These are phyloP conservation scores for Geranium rotundifolium DNA, from an alignment of 345 rosid species.

Conservation along the genomic window DNA sequence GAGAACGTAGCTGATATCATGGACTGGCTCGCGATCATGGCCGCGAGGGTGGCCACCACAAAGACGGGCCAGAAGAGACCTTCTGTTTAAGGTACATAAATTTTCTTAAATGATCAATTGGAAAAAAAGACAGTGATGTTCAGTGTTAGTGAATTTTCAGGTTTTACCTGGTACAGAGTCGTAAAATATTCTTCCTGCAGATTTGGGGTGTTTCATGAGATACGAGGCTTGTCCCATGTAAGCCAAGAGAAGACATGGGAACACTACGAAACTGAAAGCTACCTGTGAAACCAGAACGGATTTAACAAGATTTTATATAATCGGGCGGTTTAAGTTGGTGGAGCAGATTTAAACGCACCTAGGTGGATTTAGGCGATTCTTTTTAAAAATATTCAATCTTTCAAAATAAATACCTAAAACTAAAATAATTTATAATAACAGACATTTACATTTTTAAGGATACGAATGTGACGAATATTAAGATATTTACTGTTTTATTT, in stretches of 20 bases:
- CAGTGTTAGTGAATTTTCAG: neutral
- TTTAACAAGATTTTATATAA: too few species aligned
- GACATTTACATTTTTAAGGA: too few species aligned
- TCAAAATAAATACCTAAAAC: too few species aligned
- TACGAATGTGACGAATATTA: too few species aligned
- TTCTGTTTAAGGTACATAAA: conserved; percentile 26
- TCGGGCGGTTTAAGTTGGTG: too few species aligned
- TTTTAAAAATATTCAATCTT: too few species aligned
- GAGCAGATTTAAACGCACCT: too few species aligned
- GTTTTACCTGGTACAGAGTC: conserved; percentile 77
- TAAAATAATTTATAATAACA: too few species aligned
- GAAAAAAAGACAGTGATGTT: neutral
- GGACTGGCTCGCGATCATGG: conserved; percentile 98
- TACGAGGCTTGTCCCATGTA: conserved; percentile 96
- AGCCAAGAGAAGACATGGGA: conserved; percentile 90
- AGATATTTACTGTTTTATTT: too few species aligned
- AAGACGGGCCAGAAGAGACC: conserved; percentile 89
- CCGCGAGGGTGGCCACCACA: conserved; percentile 71
- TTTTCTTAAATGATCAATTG: neutral
- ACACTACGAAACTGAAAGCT: conserved; percentile 76
- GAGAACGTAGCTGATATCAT: conserved; percentile 99
- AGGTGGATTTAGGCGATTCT: too few species aligned
- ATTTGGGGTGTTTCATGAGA: conserved; percentile 52
- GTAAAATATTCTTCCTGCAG: conserved; percentile 62
- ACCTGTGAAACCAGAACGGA: conserved; percentile 29